A percentile compares a stretch with the other conserved stretches of the same genome.
Evolutionary conservation across 805 yeast genomes (phyloP).

Genomic region (Candida nemodendra): DNA sequence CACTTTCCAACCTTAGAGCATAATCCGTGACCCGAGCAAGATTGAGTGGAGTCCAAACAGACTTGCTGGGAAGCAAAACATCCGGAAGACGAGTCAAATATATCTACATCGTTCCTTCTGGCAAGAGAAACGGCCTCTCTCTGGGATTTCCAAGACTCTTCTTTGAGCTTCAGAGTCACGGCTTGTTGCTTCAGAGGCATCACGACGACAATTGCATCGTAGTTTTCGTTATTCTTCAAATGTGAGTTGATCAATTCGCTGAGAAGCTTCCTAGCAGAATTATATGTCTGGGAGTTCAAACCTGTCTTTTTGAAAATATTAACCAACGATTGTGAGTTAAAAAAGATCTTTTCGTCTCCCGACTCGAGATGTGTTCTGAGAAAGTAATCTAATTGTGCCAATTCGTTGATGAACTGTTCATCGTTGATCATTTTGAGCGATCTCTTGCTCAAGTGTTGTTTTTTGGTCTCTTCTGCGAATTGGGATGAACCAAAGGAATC

Average conservation of each 20-base stretch:
- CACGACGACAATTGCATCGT: conserved; percentile 32
- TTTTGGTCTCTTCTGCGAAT: conserved; percentile 6
- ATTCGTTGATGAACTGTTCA: conserved; percentile 46
- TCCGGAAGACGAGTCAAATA: conserved; percentile 11
- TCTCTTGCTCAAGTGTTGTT: conserved; percentile 19
- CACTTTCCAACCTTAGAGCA: conserved; percentile 44
- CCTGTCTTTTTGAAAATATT: conserved; percentile 45
- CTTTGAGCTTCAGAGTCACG: conserved; percentile 17
- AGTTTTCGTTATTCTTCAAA: conserved; percentile 11
- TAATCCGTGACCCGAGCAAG: conserved; percentile 54
- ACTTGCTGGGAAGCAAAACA: conserved; percentile 46
- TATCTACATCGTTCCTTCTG: conserved; percentile 22
- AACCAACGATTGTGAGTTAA: conserved; percentile 43
- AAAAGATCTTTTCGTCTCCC: conserved; percentile 30
- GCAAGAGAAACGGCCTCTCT: conserved; percentile 15
- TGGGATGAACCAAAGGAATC: conserved; percentile 15
- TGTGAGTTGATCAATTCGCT: conserved; percentile 29
- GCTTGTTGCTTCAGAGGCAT: conserved; percentile 31
- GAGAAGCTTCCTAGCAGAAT: conserved; percentile 38
- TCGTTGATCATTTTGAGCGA: conserved; percentile 40
- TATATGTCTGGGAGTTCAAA: conserved; percentile 39
- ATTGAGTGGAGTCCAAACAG: conserved; percentile 45
- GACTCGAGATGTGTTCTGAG: conserved; percentile 23
- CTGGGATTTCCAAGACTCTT: conserved; percentile 5
- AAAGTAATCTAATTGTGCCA: conserved; percentile 46